These are phyloP conservation scores for Solanum boliviense DNA, from an alignment of 257 asterid genomes.

Conservation along the genomic window DNA sequence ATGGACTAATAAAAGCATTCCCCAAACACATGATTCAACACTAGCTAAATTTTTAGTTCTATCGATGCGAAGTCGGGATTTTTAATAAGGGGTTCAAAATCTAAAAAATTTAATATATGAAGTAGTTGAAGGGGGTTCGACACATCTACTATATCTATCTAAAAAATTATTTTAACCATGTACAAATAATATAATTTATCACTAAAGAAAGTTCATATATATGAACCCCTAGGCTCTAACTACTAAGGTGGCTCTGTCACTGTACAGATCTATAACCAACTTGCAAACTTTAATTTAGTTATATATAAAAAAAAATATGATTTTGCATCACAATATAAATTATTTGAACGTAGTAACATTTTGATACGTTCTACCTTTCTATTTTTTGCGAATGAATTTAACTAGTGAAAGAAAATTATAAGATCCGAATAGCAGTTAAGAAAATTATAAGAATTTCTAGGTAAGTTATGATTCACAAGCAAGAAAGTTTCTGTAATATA, in stretches of 20 bases:
- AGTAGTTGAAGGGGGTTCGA: rapidly evolving
- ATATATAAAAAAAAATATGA: background rate
- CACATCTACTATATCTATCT: rapidly evolving
- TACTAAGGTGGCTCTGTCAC: too few relatives aligned
- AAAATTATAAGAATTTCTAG: background rate
- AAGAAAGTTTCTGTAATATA: background rate
- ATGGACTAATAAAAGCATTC: background rate
- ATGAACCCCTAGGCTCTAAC: too few relatives aligned
- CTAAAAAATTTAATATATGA: rapidly evolving
- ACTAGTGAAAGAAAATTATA: too few relatives aligned
- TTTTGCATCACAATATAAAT: background rate
- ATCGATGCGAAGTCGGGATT: rapidly evolving
- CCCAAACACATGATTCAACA: background rate
- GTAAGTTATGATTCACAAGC: background rate
- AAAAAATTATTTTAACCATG: too few relatives aligned
- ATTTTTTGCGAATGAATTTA: too few relatives aligned
- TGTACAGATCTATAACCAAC: background rate
- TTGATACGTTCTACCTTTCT: too few relatives aligned
- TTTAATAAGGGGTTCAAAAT: too few relatives aligned
- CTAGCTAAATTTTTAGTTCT: background rate
- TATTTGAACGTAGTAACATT: background rate
- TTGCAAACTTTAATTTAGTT: background rate
- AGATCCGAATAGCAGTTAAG: background rate
- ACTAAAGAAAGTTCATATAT: too few relatives aligned
- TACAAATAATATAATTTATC: too few relatives aligned